Conservation (phyloP, 257 asterid species). For the Lantana camara region DNA sequence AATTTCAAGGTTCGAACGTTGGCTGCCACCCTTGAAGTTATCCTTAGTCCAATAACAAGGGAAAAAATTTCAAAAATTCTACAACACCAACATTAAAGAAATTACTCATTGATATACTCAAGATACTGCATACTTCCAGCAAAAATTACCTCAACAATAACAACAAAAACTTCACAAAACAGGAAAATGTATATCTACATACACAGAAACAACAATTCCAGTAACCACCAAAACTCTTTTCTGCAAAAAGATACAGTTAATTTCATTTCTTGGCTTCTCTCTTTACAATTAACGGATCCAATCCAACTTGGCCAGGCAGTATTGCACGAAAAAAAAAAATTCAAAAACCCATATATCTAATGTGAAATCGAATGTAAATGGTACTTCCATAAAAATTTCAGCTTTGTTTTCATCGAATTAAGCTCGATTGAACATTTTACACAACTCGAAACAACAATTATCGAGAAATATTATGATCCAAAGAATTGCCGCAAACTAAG, state of each 20-base stretch:
- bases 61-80: not conserved
- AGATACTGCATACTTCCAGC: not conserved
- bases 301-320: not conserved
- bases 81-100: not conserved
- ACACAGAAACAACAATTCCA: not conserved
- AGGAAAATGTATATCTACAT: not conserved
- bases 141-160: not conserved
- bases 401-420: not conserved
- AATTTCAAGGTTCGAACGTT: slow-evolving; percentile 37
- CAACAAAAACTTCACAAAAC: not conserved
- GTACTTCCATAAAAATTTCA: not conserved
- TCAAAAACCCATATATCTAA: not conserved
- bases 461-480: not conserved
- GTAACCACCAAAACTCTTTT: not conserved
- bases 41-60: slow-evolving; percentile 38
- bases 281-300: not conserved
- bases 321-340: not conserved
- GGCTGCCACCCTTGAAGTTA: slow-evolving; percentile 42
- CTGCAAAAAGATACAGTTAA: not conserved
- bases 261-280: not conserved
- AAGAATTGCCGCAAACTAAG: not conserved
- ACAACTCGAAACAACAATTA: slow-evolving; percentile 14
- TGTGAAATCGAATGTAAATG: not conserved
- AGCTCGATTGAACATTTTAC: not conserved
- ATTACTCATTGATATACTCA: not conserved